Base-by-base conservation (phyloP, 164 flowering plant species). In the Nymphaea thermarum region DNA sequence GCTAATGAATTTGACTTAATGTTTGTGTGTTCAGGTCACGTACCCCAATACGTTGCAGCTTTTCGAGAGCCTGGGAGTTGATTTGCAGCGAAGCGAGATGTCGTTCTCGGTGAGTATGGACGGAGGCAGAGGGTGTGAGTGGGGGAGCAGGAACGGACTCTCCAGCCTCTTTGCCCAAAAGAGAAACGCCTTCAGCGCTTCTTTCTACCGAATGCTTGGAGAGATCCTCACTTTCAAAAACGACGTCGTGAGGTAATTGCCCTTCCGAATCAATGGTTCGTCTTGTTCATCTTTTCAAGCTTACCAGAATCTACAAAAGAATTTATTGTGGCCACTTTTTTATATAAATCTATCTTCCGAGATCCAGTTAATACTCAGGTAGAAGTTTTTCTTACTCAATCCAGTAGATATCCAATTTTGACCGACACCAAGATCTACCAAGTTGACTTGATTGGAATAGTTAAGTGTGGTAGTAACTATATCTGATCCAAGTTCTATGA, bases 1-100 rank as follows among this genome's bases (percentile, higher is more conserved):
- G 11, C 12, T 7, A 47, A 47, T 3, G 7, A 47, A 47, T 47
- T 47, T 47, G 55, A 14, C 55, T 47, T 2, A 6, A 6, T 47
- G 2, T 14, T 47, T 47, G 4, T 47, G 55, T 47, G 55, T 47
- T 47, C 88, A 94, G 98, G 97, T 88, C 2, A 91, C 97, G 16
- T 89, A 87, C 75, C 97, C 97, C 66, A 94, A 89, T 69, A 88
- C 87, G 96, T 80, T 91, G 95, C 93, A 89, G 77, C 84, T 88
- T 51, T 91, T 94, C 70, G 97, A 94, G 80, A 85, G 68, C 66
- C 84, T 94, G 67, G 98, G 96, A 67, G 78, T 94, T 41, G 97
- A 89, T 0, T 86, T 91, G 93, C 96, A 89, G 79, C 47, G 43
- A 8, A 89, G 96, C 2, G 98, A 94, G 53, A 91, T 94, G 98